phyloP scores from a whole-genome alignment of 1,284 basidiomycete species.

The Cryptococcus sp. region DNA sequence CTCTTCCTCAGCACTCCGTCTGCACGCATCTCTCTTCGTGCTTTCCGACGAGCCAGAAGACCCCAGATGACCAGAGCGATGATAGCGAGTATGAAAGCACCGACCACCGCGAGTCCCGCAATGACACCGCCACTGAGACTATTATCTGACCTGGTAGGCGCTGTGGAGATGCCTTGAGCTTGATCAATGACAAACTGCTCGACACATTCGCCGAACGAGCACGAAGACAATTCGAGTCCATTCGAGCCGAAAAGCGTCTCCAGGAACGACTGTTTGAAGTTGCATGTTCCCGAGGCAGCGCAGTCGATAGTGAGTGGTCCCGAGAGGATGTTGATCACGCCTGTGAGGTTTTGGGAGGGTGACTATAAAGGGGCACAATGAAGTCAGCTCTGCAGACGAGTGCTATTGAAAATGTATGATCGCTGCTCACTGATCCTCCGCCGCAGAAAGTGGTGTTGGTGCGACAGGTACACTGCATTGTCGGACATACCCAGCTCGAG shows the following conservation, averaged over 20 bases:
- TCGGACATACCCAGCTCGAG: slow-evolving; percentile 66
- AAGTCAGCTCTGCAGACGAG: no score
- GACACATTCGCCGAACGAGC: slow-evolving; percentile 83
- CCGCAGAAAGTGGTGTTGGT: slow-evolving; percentile 73
- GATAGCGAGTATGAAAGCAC: slow-evolving; percentile 63
- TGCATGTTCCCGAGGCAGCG: slow-evolving; percentile 62
- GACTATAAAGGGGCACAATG: background rate
- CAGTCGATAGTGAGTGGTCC: slow-evolving; percentile 64
- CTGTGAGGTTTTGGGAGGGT: slow-evolving; percentile 55
- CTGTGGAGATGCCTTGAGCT: slow-evolving; percentile 33
- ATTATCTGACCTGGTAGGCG: background rate
- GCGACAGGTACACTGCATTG: slow-evolving; percentile 72
- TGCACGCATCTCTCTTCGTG: slow-evolving; percentile 56
- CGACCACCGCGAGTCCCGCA: slow-evolving; percentile 79
- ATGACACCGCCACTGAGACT: slow-evolving; percentile 75
- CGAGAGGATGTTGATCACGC: slow-evolving; percentile 56
- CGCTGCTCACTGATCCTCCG: slow-evolving; percentile 38
- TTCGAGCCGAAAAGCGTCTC: slow-evolving; percentile 67
- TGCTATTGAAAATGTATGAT: background rate
- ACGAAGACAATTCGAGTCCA: slow-evolving; percentile 70
- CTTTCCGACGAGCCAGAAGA: slow-evolving; percentile 63
- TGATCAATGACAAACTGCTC: slow-evolving; percentile 71
- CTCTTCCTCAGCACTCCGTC: slow-evolving; percentile 38
- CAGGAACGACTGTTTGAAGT: slow-evolving; percentile 72
- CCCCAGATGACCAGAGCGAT: slow-evolving; percentile 65